Percentiles rank a stretch among this genome's conserved stretches.
Conservation (phyloP, 257 asterid genomes). For the Lantana camara region DNA sequence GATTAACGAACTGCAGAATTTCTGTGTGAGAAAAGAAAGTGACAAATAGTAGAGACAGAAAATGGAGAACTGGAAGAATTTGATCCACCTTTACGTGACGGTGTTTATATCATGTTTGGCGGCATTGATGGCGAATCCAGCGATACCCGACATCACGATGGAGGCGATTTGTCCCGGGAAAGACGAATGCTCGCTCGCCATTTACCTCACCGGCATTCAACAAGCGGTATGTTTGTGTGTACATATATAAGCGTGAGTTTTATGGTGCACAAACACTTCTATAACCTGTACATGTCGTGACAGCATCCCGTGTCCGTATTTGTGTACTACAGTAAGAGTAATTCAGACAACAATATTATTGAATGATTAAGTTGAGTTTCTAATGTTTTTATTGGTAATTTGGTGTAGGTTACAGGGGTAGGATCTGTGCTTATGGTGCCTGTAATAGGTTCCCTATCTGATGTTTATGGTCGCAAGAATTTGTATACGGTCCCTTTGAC, state of each 20-base stretch:
- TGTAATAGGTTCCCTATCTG: constrained; percentile 54
- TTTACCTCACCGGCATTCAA: constrained; percentile 53
- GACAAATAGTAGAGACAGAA: no score
- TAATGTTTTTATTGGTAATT: no score
- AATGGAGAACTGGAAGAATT: constrained; percentile 40
- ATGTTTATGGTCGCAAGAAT: constrained; percentile 52
- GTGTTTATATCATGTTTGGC: constrained; percentile 43
- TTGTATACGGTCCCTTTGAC: constrained; percentile 51
- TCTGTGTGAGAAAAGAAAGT: no score
- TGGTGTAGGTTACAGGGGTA: constrained; percentile 54
- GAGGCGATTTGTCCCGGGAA: constrained; percentile 46
- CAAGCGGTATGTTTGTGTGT: constrained; percentile 40
- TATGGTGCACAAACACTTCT: no score
- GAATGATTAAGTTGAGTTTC: no score
- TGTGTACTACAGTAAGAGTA: no score
- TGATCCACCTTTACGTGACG: constrained; percentile 49
- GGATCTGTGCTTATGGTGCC: constrained; percentile 64
- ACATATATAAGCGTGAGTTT: no score
- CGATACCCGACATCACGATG: constrained; percentile 52
- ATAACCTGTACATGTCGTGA: no score
- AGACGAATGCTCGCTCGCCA: constrained; percentile 44
- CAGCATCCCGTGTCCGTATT: no score
- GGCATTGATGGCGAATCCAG: constrained; percentile 35
- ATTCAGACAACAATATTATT: no score
- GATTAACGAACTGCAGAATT: no score